These are phyloP conservation scores for Cladosporium sp. DNA, from an alignment of 2,329 filamentous ascomycete genomes.

Conservation along the genomic window DNA sequence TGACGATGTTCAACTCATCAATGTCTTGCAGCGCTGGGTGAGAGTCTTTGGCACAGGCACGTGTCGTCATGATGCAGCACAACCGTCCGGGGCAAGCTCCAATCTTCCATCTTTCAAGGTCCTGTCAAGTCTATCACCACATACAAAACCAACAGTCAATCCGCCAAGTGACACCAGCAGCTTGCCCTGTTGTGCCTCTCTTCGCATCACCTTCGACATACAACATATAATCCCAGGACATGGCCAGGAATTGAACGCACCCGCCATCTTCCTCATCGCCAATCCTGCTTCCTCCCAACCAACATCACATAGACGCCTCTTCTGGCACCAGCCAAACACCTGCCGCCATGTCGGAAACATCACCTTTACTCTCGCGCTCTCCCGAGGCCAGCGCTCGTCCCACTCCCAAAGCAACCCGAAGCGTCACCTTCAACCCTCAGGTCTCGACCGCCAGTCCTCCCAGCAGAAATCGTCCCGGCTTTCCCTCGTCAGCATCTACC, in stretches of 20 bases:
- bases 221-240: neutral
- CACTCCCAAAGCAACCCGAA: constrained; percentile 50
- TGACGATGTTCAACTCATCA: no score
- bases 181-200: no score
- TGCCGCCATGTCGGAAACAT: constrained; percentile 11
- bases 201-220: no score
- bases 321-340: neutral
- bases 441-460: constrained; percentile 44
- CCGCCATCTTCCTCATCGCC: neutral
- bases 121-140: no score
- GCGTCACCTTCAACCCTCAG: constrained; percentile 71
- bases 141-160: no score
- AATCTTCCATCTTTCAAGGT: neutral
- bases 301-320: neutral
- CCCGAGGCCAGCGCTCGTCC: neutral
- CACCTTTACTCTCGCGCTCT: neutral
- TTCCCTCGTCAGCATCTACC: constrained; percentile 30
- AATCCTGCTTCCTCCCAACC: neutral
- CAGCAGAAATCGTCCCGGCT: constrained; percentile 30
- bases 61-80: neutral
- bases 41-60: neutral
- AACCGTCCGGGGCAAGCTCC: neutral
- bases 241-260: neutral
- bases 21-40: no score
- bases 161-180: no score